Evolutionary conservation across 1,139 yeast genomes (phyloP).

Genomic region (Blastobotrys proliferans): DNA sequence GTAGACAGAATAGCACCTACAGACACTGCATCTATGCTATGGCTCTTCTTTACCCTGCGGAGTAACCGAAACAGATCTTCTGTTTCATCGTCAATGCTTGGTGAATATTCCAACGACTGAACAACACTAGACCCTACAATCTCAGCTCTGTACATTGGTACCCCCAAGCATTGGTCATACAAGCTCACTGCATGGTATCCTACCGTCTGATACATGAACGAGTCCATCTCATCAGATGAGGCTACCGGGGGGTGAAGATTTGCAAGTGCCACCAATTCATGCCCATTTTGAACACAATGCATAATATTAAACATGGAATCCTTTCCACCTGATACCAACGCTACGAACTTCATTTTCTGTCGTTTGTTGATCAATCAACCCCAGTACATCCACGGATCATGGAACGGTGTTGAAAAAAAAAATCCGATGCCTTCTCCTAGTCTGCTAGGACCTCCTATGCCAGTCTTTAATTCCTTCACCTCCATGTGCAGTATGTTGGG

Average conservation of each 20-base stretch:
- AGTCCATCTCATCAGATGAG: slow-evolving; percentile 67
- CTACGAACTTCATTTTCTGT: slow-evolving; percentile 83
- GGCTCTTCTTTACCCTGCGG: slow-evolving; percentile 41
- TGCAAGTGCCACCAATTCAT: slow-evolving; percentile 78
- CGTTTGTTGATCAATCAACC: too few species aligned
- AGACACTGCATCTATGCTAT: slow-evolving; percentile 77
- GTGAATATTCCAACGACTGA: slow-evolving; percentile 60
- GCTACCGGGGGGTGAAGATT: slow-evolving; percentile 65
- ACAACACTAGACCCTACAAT: slow-evolving; percentile 63
- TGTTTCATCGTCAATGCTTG: slow-evolving; percentile 72
- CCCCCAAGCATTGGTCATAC: slow-evolving; percentile 66
- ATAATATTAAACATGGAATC: slow-evolving; percentile 88
- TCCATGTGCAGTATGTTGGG: too few species aligned
- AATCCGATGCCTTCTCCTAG: too few species aligned
- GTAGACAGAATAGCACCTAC: slow-evolving; percentile 95
- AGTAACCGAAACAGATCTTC: slow-evolving; percentile 67
- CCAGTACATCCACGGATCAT: too few species aligned
- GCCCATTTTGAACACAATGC: slow-evolving; percentile 79
- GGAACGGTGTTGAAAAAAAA: too few species aligned
- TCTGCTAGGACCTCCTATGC: too few species aligned
- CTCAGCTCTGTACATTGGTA: slow-evolving; percentile 72
- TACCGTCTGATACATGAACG: slow-evolving; percentile 98
- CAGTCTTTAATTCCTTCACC: too few species aligned
- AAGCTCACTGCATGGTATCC: slow-evolving; percentile 75
- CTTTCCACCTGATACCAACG: slow-evolving; percentile 91